phyloP scores from a whole-genome alignment of 768 basidiomycete species.

The Mycena pura region DNA sequence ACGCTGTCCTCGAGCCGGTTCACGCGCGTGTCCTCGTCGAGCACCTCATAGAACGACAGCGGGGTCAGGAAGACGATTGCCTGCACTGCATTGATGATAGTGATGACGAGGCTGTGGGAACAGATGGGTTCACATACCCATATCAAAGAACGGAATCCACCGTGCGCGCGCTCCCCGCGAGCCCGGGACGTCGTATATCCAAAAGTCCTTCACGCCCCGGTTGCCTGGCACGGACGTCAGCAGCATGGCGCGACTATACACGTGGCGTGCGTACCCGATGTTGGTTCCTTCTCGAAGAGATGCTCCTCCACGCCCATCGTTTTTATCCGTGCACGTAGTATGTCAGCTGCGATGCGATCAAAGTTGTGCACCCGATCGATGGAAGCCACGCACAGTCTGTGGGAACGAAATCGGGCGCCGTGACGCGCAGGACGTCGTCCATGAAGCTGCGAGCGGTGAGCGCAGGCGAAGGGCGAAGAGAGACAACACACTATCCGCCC shows the following conservation, averaged over 20 bases:
- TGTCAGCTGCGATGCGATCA: conserved; percentile 53
- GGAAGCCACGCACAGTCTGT: conserved; percentile 57
- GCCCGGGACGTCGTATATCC: conserved; percentile 26
- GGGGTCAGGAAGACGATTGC: conserved; percentile 87
- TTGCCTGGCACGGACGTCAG: not conserved
- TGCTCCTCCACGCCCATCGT: conserved; percentile 82
- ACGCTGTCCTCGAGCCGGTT: conserved; percentile 83
- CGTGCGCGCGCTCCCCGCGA: conserved; percentile 40
- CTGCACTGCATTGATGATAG: conserved; percentile 50
- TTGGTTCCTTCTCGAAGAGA: conserved; percentile 59
- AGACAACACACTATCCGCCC: conserved; percentile 73
- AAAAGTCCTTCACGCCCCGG: conserved; percentile 35
- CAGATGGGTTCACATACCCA: conserved; percentile 45
- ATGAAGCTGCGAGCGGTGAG: conserved; percentile 60
- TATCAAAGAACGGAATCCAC: conserved; percentile 83
- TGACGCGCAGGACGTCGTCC: conserved; percentile 70
- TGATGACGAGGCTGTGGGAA: not conserved
- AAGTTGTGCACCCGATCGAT: not conserved
- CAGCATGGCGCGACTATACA: not conserved
- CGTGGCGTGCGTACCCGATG: conserved; percentile 41
- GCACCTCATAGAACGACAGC: conserved; percentile 72
- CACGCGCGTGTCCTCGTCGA: conserved; percentile 70
- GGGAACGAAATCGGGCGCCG: conserved; percentile 60
- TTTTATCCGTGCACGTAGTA: conserved; percentile 75
- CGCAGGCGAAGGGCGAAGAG: not conserved